Percentiles rank a stretch among this genome's conserved stretches.
Evolutionary conservation across 2,329 filamentous ascomycete species (phyloP).

Genomic region (Beauveria sp.): DNA sequence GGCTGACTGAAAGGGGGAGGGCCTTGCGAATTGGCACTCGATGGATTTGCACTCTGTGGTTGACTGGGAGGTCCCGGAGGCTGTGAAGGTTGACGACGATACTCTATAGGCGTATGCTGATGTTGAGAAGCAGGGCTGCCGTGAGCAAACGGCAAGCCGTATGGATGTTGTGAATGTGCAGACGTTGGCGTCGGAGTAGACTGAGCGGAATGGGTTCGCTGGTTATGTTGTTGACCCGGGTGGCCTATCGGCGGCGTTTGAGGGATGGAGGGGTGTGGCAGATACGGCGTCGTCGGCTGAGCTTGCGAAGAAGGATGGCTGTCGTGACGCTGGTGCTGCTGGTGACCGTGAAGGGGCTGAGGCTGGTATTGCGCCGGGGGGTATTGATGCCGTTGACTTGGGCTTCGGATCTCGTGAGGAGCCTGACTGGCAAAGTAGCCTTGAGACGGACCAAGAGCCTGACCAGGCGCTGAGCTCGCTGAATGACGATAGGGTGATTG

Average conservation of each 20-base stretch:
- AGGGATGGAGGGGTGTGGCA: constrained; percentile 33
- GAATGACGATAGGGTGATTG: constrained; percentile 45
- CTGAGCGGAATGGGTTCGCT: constrained; percentile 50
- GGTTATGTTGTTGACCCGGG: constrained; percentile 28
- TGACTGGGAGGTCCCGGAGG: constrained; percentile 46
- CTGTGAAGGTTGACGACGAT: constrained; percentile 44
- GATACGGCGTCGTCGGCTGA: constrained; percentile 32
- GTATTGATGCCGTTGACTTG: constrained; percentile 45
- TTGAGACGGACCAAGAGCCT: constrained; percentile 28
- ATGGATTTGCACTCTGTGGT: constrained; percentile 37
- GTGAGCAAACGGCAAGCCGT: constrained; percentile 41
- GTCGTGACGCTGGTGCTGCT: constrained; percentile 35
- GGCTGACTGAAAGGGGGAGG: constrained; percentile 25
- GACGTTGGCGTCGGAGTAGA: constrained; percentile 56
- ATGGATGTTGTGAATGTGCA: constrained; percentile 50
- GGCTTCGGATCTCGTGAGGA: constrained; percentile 38
- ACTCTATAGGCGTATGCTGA: constrained; percentile 35
- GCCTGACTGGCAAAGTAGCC: constrained; percentile 40
- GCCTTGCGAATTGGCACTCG: constrained; percentile 30
- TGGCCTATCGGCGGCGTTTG: constrained; percentile 44
- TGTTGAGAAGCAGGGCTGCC: constrained; percentile 44
- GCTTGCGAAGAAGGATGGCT: constrained; percentile 34
- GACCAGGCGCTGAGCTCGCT: constrained; percentile 32
- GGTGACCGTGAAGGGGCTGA: not conserved
- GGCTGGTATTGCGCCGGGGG: constrained; percentile 32